Base-by-base conservation (phyloP, 148 eudicot genomes). In the Euryodendron excelsum region DNA sequence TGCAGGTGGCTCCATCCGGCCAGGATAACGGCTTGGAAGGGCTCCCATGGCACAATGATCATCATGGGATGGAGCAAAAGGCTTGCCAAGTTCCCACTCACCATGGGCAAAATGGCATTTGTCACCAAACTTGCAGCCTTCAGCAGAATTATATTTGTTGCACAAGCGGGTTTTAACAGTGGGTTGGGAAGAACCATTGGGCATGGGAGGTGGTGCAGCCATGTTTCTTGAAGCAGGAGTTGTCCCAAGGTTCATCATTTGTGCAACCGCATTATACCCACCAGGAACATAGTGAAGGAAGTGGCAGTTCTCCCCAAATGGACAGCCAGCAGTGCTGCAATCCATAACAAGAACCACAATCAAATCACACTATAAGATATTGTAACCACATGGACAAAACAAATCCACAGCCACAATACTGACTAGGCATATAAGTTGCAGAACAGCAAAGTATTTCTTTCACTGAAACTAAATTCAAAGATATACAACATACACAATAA, bases 81-180 rank as follows among this genome's bases (percentile, higher is more conserved):
- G 89, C 78, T 82, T 90, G 34, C 91, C 90, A 56, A 89, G 91
- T 75, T 92, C 91, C 90, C 91, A 82, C 37, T 92, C 97, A 4
- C 92, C 94, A 23, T 92, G 97, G 66, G 94, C 97, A 75, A 86
- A 92, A 67, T 80, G 86, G 80, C 97, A 92, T 52, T 92, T 89
- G 85, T 92, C 94, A 3, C 92, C 92, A 69, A 80, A 92, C 65
- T 80, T 86, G 76, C 97, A 92, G 33, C 97, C 97, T 71, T 90
- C 94, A 0, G 88, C 79, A 0, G 90, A 72, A 76, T 82, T 86
- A 80, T 50, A 90, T 76, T 80, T 92, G 80, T 81, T 87, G 89
- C 97, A 92, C 30, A 92, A 7, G 41, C 83, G 87, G 52, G 86
- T 69, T 85, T 88, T 92, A 36, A 86, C 81, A n/a, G 80, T 79